Base-by-base conservation (phyloP, 1,284 basidiomycete genomes). In the Papiliotrema laurentii region DNA sequence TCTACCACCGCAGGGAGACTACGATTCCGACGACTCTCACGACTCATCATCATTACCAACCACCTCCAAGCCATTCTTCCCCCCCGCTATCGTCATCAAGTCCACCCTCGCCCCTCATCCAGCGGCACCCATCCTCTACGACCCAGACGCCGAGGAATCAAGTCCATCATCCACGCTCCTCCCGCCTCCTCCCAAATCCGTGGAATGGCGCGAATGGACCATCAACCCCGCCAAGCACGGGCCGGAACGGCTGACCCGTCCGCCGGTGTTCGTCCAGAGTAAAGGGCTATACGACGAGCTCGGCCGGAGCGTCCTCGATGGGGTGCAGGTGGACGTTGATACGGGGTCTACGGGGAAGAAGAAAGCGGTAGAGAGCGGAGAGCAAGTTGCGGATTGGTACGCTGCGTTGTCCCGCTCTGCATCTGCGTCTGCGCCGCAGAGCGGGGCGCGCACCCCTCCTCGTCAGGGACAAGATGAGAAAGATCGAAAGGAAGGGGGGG, bases 131-230 rank as follows among this genome's bases (percentile, higher is more conserved):
- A 38, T 19, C 9, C 51, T 31, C 26, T 26, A 37, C n/a, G 18
- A 37, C n/a, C 19, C 19, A 19, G n/a, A n/a, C n/a, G n/a, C n/a
- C n/a, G n/a, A n/a, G n/a, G n/a, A n/a, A n/a, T n/a, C n/a, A n/a
- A n/a, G n/a, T n/a, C 27, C 25, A 14, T 19, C 24, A 21, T 31
- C 19, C 25, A 33, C 38, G 41, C 9, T 42, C 38, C 27, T 46
- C 9, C 19, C 35, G 34, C 19, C 55, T 42, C 35, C 47, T 10
- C 40, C 41, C 13, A 14, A 46, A 54, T 35, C 43, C 45, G 5
- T 48, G 36, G 52, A 37, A 41, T 68, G 64, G 64, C 59, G 55
- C 49, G 68, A 68, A 39, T 72, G 70, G 70, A 53, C 66, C 47
- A 63, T 61, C 19, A 66, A 69, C 41, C 62, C 64, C 3, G 45